Percentiles rank a stretch among this genome's conserved stretches.
phyloP scores from a whole-genome alignment of 352 stramenopile genomes.

The Globisporangium splendens region DNA sequence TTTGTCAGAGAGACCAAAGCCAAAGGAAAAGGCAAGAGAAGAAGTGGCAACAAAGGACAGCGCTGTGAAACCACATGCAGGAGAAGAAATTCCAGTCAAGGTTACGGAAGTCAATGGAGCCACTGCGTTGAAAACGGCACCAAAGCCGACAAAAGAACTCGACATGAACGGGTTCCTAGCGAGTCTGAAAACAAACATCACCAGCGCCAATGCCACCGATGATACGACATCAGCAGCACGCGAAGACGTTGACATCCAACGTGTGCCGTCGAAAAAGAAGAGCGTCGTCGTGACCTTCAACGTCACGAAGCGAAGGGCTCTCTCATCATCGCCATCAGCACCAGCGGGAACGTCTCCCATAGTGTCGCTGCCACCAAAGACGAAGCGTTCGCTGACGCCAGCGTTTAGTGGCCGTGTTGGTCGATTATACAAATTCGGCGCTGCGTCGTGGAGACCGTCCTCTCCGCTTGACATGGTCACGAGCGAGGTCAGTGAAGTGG shows the following conservation, averaged over 20 bases:
- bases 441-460: conserved; percentile 19
- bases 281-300: conserved; percentile 37
- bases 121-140: conserved; percentile 8
- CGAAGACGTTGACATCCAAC: conserved; percentile 8
- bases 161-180: conserved; percentile 66
- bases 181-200: conserved; percentile 50
- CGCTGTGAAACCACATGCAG: conserved; percentile 1
- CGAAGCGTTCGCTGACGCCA: conserved; percentile 23
- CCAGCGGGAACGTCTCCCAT: background rate
- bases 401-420: conserved; percentile 35
- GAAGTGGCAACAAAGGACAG: conserved; percentile 7
- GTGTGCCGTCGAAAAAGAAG: conserved; percentile 13
- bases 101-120: conserved; percentile 1
- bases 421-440: conserved; percentile 28
- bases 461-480: conserved; percentile 25
- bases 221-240: conserved; percentile 10
- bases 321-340: background rate
- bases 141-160: conserved; percentile 32
- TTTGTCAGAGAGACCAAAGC: conserved; percentile 30
- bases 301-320: conserved; percentile 15
- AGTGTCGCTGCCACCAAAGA: too few species aligned
- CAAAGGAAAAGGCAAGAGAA: conserved; percentile 25
- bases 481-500: background rate
- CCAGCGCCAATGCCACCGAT: background rate
- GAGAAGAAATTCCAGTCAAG: conserved; percentile 14